Evolutionary conservation across 306 rosid species (phyloP).

Genomic region (Glycine tomentella): DNA sequence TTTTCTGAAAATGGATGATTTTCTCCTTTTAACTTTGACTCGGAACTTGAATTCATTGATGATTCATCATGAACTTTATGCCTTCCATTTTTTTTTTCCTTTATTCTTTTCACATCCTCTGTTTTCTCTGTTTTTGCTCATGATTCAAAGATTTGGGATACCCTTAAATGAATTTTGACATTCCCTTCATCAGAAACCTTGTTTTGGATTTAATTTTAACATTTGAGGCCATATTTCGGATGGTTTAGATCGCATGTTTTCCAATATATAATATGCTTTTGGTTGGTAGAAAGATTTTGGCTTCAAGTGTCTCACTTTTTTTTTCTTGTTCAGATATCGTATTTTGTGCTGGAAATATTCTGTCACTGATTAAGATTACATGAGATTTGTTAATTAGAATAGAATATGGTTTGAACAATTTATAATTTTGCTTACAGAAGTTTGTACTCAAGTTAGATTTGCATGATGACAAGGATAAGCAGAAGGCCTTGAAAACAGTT

Average conservation of each 20-base stretch:
- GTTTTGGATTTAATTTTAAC: slow-evolving; percentile 29
- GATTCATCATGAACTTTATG: slow-evolving; percentile 54
- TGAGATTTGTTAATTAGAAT: neutral
- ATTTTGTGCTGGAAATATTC: slow-evolving; percentile 24
- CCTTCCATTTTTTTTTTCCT: neutral
- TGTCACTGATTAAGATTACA: neutral
- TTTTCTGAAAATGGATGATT: neutral
- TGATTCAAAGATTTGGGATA: slow-evolving; percentile 41
- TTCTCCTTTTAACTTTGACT: slow-evolving; percentile 30
- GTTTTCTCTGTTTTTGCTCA: slow-evolving; percentile 16
- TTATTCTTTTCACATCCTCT: neutral
- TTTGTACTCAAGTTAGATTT: slow-evolving; percentile 77
- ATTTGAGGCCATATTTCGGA: neutral
- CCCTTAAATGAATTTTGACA: slow-evolving; percentile 40
- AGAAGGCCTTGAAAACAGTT: slow-evolving; percentile 88
- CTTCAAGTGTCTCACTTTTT: neutral
- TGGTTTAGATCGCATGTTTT: slow-evolving; percentile 26
- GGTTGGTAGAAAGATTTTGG: slow-evolving; percentile 2
- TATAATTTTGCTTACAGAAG: slow-evolving; percentile 66
- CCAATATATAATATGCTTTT: slow-evolving; percentile 7
- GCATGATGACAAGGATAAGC: slow-evolving; percentile 82
- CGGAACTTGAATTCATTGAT: slow-evolving; percentile 10
- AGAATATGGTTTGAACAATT: slow-evolving; percentile 43
- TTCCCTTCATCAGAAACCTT: slow-evolving; percentile 30
- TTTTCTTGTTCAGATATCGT: slow-evolving; percentile 21